Evolutionary conservation across 2,329 filamentous ascomycete species (phyloP), one percentile per base, ranked within the genome.

Genomic region (Alternaria tenuissima): DNA sequence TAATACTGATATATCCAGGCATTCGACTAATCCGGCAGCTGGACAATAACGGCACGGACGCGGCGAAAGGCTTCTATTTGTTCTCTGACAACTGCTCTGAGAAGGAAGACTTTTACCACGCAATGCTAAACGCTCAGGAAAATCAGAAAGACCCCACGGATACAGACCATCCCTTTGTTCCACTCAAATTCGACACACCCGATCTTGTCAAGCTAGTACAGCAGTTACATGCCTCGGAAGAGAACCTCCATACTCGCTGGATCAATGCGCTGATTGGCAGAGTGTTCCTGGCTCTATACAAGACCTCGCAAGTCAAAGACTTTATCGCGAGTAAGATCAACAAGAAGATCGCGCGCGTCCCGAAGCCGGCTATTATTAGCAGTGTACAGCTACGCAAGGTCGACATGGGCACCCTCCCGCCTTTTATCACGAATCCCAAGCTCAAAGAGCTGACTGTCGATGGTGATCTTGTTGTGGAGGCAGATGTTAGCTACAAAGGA

Each of bases 31-130:
- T 88, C n/a, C 86, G 92, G 68, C 90, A 87, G 71, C 76, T 80
- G 34, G 83, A 85, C 32, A 82, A 82, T 18, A 82, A 84, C 82
- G 26, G 80, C 81, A 26, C 58, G 28, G 84, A 86, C 4, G 87
- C 89, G 64, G 89, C 92, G 7, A 94, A 92, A 68, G 93, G 95
- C 0, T 98, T 97, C 80, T 98, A 89, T 74, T 83, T 99, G 5
- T 99, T 98, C 78, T 96, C 92, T 0, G 93, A 98, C 67, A 97
- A 96, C 72, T 92, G 92, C 76, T 97, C 94, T 0, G 93, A 95
- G 47, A 99, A 99, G 78, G 95, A 99, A 78, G 95, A 99, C 76
- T 98, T 99, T 79, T 99, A 99, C 78, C 94, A 97, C 79, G 91
- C 94, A 12, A 83, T 99, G 68, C 83, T 99, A 39, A 89, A 89